phyloP scores from a whole-genome alignment of 441 rosid genomes.

The Arabidopsis lyrata region DNA sequence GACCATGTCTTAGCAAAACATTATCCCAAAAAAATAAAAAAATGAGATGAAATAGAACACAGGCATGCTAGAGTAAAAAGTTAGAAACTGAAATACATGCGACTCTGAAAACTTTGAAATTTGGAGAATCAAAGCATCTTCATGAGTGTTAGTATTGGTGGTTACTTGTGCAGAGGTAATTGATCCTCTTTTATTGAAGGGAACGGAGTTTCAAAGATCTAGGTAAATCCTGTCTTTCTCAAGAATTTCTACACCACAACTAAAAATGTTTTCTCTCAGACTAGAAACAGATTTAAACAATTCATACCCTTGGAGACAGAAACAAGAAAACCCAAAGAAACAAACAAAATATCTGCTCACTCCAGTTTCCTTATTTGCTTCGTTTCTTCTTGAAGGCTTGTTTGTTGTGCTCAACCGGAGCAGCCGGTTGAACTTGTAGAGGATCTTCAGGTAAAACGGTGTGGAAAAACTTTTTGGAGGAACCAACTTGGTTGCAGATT shows the following conservation, averaged over 20 bases:
- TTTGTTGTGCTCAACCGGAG: constrained; percentile 41
- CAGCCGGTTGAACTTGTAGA: constrained; percentile 44
- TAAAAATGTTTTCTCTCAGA: constrained; percentile 1
- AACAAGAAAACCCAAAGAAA: constrained; percentile 2
- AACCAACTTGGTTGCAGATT: constrained; percentile 77
- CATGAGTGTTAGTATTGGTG: background rate
- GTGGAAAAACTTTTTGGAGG: constrained; percentile 79
- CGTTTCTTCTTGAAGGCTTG: constrained; percentile 45
- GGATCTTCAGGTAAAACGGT: constrained; percentile 74
- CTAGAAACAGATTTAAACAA: constrained; percentile 11
- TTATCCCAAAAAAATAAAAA: background rate
- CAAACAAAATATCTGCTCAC: constrained; percentile 10
- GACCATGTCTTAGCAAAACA: too few species aligned
- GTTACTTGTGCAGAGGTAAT: background rate
- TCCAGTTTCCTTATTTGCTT: constrained; percentile 38
- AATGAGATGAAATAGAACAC: too few species aligned
- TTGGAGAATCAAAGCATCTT: background rate
- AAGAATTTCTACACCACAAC: constrained; percentile 25
- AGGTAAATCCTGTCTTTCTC: constrained; percentile 10
- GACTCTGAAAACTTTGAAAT: background rate
- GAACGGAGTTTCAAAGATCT: background rate
- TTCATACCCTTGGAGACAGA: constrained; percentile 12
- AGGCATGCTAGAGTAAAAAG: too few species aligned
- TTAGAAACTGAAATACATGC: too few species aligned
- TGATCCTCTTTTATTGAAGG: constrained; percentile 27